Conservation (phyloP, 2,329 filamentous ascomycete genomes). For the Fonsecaea nubica region DNA sequence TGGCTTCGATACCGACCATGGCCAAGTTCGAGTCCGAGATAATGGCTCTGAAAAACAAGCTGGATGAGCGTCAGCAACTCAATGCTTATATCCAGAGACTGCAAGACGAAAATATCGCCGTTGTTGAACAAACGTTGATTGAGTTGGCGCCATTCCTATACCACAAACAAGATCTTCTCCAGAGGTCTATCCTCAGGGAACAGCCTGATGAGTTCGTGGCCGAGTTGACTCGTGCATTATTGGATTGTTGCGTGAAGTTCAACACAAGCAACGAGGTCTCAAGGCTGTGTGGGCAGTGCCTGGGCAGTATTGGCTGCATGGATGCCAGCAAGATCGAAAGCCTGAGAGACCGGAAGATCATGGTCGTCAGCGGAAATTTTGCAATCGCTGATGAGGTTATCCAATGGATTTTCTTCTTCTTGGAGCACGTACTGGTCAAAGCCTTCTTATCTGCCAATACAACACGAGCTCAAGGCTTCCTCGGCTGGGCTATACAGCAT, state of each 20-base stretch:
- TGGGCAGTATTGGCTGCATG: slow-evolving; percentile 88
- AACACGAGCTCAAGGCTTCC: slow-evolving; percentile 83
- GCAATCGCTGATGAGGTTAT: slow-evolving; percentile 76
- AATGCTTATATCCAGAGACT: slow-evolving; percentile 75
- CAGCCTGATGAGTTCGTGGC: slow-evolving; percentile 79
- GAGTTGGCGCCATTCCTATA: slow-evolving; percentile 79
- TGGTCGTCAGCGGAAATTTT: slow-evolving; percentile 89
- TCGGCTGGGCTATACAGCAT: slow-evolving; percentile 95
- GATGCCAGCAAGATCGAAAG: slow-evolving; percentile 89
- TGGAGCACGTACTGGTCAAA: slow-evolving; percentile 87
- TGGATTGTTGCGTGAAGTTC: slow-evolving; percentile 86
- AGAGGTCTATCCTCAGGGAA: slow-evolving; percentile 79
- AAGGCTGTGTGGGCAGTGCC: slow-evolving; percentile 76
- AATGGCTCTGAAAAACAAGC: slow-evolving; percentile 66
- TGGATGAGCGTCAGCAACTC: slow-evolving; percentile 71
- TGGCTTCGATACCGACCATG: slow-evolving; percentile 73
- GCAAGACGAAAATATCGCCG: slow-evolving; percentile 81
- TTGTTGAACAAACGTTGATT: slow-evolving; percentile 79
- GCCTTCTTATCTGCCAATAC: slow-evolving; percentile 91
- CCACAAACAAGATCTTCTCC: slow-evolving; percentile 76
- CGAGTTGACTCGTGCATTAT: slow-evolving; percentile 73
- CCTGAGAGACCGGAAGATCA: slow-evolving; percentile 76
- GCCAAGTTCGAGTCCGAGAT: slow-evolving; percentile 71
- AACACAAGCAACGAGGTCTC: slow-evolving; percentile 72
- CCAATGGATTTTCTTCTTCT: slow-evolving; percentile 82